These are phyloP conservation scores for Dissophora globulifera DNA, from an alignment of 192 early-diverging fungal genomes.

Conservation along the genomic window DNA sequence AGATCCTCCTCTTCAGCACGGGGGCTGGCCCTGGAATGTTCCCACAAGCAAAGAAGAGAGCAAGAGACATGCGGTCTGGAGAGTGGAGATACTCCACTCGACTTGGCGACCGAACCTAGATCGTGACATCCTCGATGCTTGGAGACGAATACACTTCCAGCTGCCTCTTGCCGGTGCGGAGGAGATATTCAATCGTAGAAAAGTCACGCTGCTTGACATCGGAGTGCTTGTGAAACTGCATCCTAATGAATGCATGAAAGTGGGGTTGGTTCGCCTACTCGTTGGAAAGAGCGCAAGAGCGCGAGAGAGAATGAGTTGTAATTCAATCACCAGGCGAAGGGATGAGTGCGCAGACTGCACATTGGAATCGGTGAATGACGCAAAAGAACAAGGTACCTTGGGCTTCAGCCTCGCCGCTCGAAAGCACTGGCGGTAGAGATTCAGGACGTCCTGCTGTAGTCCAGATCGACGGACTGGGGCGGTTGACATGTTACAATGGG, in stretches of 20 bases:
- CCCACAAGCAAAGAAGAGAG: too few species aligned
- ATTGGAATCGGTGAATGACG: background rate
- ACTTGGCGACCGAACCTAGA: constrained; percentile 24
- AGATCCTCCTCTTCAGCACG: too few species aligned
- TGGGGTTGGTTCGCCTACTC: constrained; percentile 67
- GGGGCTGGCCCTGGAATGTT: too few species aligned
- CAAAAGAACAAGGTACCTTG: constrained; percentile 52
- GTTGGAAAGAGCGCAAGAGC: too few species aligned
- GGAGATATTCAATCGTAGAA: constrained; percentile 75
- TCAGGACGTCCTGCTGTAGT: constrained; percentile 71
- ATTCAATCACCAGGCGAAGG: background rate
- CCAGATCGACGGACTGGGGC: constrained; percentile 65
- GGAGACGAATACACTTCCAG: constrained; percentile 70
- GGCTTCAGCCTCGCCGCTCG: constrained; percentile 73
- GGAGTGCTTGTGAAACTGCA: constrained; percentile 70
- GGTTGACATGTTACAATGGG: constrained; percentile 23
- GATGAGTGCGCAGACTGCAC: background rate
- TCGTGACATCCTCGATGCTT: constrained; percentile 68
- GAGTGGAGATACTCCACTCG: too few species aligned
- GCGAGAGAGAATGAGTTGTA: too few species aligned
- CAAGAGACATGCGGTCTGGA: too few species aligned
- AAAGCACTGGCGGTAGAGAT: constrained; percentile 77
- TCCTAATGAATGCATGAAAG: constrained; percentile 74
- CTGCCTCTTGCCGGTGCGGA: constrained; percentile 71
- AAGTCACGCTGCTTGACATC: constrained; percentile 69